phyloP scores from a whole-genome alignment of 805 yeast genomes.

The Saturnispora sanitii region DNA sequence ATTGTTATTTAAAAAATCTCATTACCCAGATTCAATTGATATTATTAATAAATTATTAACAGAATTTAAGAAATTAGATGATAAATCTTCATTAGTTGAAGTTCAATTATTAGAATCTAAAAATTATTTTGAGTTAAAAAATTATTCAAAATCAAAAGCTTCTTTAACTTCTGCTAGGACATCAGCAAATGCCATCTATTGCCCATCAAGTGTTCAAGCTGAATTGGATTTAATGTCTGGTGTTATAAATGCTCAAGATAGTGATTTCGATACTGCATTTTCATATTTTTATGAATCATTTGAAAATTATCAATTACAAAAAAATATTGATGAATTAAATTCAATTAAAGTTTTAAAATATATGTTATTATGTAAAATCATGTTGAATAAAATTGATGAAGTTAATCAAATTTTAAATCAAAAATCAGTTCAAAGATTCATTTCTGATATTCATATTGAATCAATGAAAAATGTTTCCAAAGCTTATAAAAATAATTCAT shows the following conservation, averaged over 20 bases:
- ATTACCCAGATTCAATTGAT: slow-evolving; percentile 59
- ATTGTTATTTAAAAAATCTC: slow-evolving; percentile 53
- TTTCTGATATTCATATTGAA: slow-evolving; percentile 75
- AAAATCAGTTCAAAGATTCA: slow-evolving; percentile 35
- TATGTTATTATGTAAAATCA: slow-evolving; percentile 85
- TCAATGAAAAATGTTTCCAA: slow-evolving; percentile 91
- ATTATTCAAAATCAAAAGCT: slow-evolving; percentile 84
- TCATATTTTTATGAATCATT: slow-evolving; percentile 93
- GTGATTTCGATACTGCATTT: slow-evolving; percentile 91
- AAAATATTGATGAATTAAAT: slow-evolving; percentile 26
- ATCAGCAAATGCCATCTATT: slow-evolving; percentile 92
- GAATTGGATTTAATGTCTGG: slow-evolving; percentile 94
- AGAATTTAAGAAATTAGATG: slow-evolving; percentile 91
- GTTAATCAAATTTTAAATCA: slow-evolving; percentile 67
- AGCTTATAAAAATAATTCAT: slow-evolving; percentile 82
- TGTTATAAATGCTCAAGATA: slow-evolving; percentile 89
- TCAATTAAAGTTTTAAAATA: slow-evolving; percentile 72
- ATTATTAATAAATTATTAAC: slow-evolving; percentile 62
- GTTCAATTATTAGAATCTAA: slow-evolving; percentile 88
- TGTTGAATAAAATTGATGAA: slow-evolving; percentile 82
- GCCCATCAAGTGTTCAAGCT: slow-evolving; percentile 90
- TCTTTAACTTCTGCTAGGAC: slow-evolving; percentile 92
- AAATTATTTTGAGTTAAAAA: slow-evolving; percentile 84
- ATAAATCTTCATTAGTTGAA: slow-evolving; percentile 89
- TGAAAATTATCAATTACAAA: slow-evolving; percentile 63